A percentile compares a stretch with the other conserved stretches of the same genome.
These are phyloP conservation scores for Sporothrix inflata DNA, from an alignment of 2,329 filamentous ascomycete species.

Conservation along the genomic window DNA sequence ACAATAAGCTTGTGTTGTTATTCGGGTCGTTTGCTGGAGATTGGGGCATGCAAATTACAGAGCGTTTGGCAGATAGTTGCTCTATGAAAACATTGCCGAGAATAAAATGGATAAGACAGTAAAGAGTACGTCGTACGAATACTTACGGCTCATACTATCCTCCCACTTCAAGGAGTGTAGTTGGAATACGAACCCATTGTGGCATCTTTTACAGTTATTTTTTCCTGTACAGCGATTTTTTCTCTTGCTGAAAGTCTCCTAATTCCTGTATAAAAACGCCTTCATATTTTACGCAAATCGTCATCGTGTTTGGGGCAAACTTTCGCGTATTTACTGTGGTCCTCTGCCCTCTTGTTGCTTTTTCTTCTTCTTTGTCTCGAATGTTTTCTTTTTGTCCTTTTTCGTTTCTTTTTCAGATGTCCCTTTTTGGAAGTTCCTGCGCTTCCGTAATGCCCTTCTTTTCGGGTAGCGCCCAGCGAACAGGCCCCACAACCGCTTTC, in stretches of 20 bases:
- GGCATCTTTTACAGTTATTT: too few species aligned
- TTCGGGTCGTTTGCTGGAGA: neutral
- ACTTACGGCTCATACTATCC: too few species aligned
- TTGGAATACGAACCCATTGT: too few species aligned
- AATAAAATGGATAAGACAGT: too few species aligned
- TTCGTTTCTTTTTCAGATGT: too few species aligned
- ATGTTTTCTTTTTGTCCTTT: neutral
- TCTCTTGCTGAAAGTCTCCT: too few species aligned
- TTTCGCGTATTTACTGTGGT: neutral
- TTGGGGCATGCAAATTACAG: too few species aligned
- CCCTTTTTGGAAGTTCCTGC: neutral
- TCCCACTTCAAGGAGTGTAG: too few species aligned
- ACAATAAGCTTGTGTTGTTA: neutral
- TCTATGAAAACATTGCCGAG: too few species aligned
- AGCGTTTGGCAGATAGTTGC: too few species aligned
- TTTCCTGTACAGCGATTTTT: too few species aligned
- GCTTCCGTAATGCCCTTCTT: neutral
- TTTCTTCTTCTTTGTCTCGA: neutral
- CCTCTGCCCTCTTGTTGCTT: neutral
- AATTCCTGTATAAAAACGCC: neutral
- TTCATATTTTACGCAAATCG: neutral
- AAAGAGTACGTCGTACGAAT: too few species aligned
- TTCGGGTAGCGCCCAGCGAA: neutral
- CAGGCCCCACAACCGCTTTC: neutral
- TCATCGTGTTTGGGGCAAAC: neutral